A percentile compares a stretch with the other conserved stretches of the same genome.
Conservation (phyloP, 129 eudicot species). For the Pulicaria dysenterica region DNA sequence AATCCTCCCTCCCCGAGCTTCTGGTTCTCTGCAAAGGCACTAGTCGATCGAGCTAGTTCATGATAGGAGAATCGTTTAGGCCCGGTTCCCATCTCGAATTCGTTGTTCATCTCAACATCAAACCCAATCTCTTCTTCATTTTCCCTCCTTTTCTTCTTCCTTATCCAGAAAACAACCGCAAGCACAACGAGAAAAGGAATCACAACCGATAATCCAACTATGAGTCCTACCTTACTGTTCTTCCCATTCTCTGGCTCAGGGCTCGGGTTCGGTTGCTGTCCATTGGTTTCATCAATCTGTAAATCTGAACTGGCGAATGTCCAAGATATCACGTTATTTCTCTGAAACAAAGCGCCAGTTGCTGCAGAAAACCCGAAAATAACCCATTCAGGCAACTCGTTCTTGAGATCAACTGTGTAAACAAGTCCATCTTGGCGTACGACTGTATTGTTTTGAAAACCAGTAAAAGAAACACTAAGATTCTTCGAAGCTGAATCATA, state of each 20-base stretch:
- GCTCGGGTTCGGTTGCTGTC: slow-evolving; percentile 5
- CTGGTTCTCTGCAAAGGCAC: slow-evolving; percentile 34
- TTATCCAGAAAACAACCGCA: slow-evolving; percentile 31
- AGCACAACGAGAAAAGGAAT: slow-evolving; percentile 10
- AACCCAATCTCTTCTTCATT: slow-evolving; percentile 11
- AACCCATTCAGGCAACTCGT: slow-evolving; percentile 20
- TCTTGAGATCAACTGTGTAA: slow-evolving; percentile 27
- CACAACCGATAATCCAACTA: slow-evolving; percentile 19
- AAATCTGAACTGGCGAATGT: slow-evolving; percentile 32
- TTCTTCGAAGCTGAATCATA: slow-evolving; percentile 36
- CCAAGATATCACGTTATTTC: slow-evolving; percentile 28
- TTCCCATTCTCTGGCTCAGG: not conserved
- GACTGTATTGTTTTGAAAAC: slow-evolving; percentile 23
- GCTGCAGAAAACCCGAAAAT: slow-evolving; percentile 28
- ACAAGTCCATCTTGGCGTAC: slow-evolving; percentile 28
- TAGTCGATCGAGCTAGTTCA: slow-evolving; percentile 40
- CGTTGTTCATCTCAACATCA: slow-evolving; percentile 33
- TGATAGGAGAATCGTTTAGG: slow-evolving; percentile 48
- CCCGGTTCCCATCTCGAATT: slow-evolving; percentile 44
- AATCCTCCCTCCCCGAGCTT: slow-evolving; percentile 62
- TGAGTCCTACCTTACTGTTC: slow-evolving; percentile 23
- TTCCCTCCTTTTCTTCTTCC: slow-evolving; percentile 27
- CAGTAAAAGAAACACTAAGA: slow-evolving; percentile 39
- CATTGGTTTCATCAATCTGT: not conserved
- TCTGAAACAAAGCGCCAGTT: not conserved